Conservation (phyloP, 495 filamentous ascomycete species). For the Baudoinia panamericana region DNA sequence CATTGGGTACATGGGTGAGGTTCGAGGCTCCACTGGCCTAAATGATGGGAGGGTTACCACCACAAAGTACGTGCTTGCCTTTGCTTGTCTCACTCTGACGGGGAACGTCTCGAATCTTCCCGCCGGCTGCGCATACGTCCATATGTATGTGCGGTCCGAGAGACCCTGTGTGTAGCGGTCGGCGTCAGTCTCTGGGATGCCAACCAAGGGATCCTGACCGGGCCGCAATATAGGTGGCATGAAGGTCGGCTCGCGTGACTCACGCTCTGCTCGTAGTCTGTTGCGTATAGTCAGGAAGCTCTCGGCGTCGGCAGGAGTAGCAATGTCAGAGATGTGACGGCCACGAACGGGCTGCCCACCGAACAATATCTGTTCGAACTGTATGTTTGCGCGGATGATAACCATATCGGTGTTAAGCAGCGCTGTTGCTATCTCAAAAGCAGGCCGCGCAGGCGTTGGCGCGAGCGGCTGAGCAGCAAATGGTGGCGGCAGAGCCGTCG, state of each 20-base stretch:
- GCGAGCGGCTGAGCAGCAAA: not conserved
- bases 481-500: conserved; percentile 2
- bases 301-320: conserved; percentile 15
- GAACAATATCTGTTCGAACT: conserved; percentile 26
- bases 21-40: conserved; percentile 8
- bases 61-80: conserved; percentile 17
- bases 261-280: conserved; percentile 28
- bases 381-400: conserved; percentile 26
- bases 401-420: conserved; percentile 30
- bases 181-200: conserved; percentile 14
- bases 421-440: conserved; percentile 15
- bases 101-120: conserved; percentile 14
- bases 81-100: conserved; percentile 13
- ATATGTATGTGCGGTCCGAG: conserved; percentile 13
- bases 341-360: conserved; percentile 22
- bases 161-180: conserved; percentile 14
- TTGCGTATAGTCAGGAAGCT: conserved; percentile 22
- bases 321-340: conserved; percentile 24
- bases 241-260: conserved; percentile 29
- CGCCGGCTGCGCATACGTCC: conserved; percentile 3
- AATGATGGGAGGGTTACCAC: conserved; percentile 17
- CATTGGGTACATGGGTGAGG: not conserved
- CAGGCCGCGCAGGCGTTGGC: not conserved
- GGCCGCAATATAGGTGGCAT: conserved; percentile 30
- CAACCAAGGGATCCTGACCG: conserved; percentile 16